Evolutionary conservation across 2,329 filamentous ascomycete species (phyloP), one percentile per base, ranked within the genome.

Genomic region (Sarocladium brachiariae): DNA sequence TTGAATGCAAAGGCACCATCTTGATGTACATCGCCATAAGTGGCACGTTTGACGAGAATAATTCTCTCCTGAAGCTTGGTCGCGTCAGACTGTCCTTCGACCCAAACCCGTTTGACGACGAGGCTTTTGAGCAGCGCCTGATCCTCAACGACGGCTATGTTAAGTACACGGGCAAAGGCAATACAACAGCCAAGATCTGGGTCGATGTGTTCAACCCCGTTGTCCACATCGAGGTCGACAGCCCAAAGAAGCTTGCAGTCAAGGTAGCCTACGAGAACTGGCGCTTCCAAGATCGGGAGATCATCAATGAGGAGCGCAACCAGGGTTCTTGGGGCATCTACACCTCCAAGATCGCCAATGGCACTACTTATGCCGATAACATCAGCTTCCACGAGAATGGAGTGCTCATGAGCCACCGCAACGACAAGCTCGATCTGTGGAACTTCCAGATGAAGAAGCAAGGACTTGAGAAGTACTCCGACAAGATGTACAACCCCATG

Each of bases 401-500:
- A 19, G 49, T 51, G 14, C 41, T 51, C n/a, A 51, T 51, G 49
- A 51, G 49, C 38, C 49, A 51, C 19, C 49, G 49, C 27, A 51
- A 51, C 19, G 41, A 46, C 14, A 51, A 51, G 25, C 38, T 51
- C 8, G 49, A 51, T 24, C 49, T 51, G 19, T 51, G 49, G 49
- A 46, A 51, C 38, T 51, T 45, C 30, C 49, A 51, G 49, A 41
- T 51, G 37, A 34, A 51, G 39, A 37, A 51, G 49, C 49, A 51
- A 16, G 49, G 49, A 5, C 49, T 51, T 16, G 13, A 46, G 27
- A n/a, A 51, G 30, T 46, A 51, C 27, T 41, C 39, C 14, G 49
- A 51, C n/a, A 41, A 31, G 16, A 41, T 51, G 27, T 51, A 51
- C 23, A 51, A 51, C 30, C 49, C 49, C 13, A 51, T 51, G 49